phyloP scores from a whole-genome alignment of 2,329 filamentous ascomycete species.

The Alternaria gansuensis region DNA sequence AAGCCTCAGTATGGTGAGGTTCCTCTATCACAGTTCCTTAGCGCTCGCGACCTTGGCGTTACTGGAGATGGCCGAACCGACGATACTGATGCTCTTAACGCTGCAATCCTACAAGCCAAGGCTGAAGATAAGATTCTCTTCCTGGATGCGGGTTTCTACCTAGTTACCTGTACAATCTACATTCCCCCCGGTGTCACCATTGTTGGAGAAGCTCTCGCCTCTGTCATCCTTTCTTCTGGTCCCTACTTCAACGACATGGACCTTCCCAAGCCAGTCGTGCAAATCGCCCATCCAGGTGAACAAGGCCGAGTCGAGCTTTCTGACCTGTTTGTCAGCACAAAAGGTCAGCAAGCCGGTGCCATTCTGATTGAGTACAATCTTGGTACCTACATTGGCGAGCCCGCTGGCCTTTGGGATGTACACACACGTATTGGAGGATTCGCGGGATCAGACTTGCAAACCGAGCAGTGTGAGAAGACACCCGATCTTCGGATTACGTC shows the following conservation, averaged over 20 bases:
- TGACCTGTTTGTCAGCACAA: conserved; percentile 75
- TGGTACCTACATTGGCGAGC: conserved; percentile 62
- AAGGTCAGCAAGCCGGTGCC: conserved; percentile 72
- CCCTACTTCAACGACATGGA: conserved; percentile 56
- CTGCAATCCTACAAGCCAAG: conserved; percentile 70
- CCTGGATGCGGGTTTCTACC: conserved; percentile 66
- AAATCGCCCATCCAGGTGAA: conserved; percentile 72
- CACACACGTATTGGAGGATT: conserved; percentile 85
- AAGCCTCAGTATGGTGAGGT: conserved; percentile 61
- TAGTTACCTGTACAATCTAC: conserved; percentile 63
- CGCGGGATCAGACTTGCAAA: conserved; percentile 79
- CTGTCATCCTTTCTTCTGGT: conserved; percentile 81
- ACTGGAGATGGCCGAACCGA: conserved; percentile 86
- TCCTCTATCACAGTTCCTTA: conserved; percentile 69
- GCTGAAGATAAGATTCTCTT: conserved; percentile 64
- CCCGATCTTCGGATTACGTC: conserved; percentile 65
- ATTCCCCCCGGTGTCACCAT: conserved; percentile 77
- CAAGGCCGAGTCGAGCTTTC: conserved; percentile 73
- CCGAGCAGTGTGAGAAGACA: conserved; percentile 78
- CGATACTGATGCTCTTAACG: conserved; percentile 81
- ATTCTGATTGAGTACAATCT: conserved; percentile 79
- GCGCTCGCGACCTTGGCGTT: conserved; percentile 60
- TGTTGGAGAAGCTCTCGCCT: conserved; percentile 84
- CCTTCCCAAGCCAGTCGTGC: conserved; percentile 70
- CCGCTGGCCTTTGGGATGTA: conserved; percentile 83